A percentile compares a stretch with the other conserved stretches of the same genome.
Conservation (phyloP, 75 land plant species). For the Adiantum capillusveneris region DNA sequence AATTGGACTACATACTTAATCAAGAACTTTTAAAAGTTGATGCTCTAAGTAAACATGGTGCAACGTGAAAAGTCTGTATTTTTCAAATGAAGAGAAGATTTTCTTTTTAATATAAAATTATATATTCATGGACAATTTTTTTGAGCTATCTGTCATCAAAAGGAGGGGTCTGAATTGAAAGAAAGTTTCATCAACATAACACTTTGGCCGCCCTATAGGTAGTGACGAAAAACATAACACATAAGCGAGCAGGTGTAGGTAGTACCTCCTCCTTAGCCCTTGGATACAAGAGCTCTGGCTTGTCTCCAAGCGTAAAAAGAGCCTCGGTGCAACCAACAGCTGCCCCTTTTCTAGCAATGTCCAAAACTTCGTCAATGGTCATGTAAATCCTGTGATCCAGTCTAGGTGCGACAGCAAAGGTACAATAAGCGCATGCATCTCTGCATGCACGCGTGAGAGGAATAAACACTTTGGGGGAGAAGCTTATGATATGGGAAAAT, state of each 20-base stretch:
- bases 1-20: too few relatives aligned
- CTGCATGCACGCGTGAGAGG: slow-evolving; percentile 37
- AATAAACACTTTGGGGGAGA: slow-evolving; percentile 39
- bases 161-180: too few relatives aligned
- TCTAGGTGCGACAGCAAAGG: slow-evolving; percentile 23
- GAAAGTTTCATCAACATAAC: too few relatives aligned
- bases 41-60: too few relatives aligned
- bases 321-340: slow-evolving; percentile 36
- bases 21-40: too few relatives aligned
- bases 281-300: slow-evolving; percentile 39
- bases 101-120: too few relatives aligned
- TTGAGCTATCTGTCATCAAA: too few relatives aligned
- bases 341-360: slow-evolving; percentile 20
- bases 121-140: too few relatives aligned
- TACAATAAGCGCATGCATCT: slow-evolving; percentile 36
- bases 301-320: slow-evolving; percentile 38
- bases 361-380: slow-evolving; percentile 32
- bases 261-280: slow-evolving; percentile 29
- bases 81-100: too few relatives aligned
- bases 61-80: too few relatives aligned
- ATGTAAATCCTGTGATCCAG: slow-evolving; percentile 22
- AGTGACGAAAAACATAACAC: too few relatives aligned
- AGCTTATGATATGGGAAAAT: slow-evolving; percentile 19
- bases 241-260: not conserved
- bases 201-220: too few relatives aligned